Evolutionary conservation across 1,284 basidiomycete genomes (phyloP), one percentile per base, ranked within the genome.

Genomic region (Gomphus bonarii): DNA sequence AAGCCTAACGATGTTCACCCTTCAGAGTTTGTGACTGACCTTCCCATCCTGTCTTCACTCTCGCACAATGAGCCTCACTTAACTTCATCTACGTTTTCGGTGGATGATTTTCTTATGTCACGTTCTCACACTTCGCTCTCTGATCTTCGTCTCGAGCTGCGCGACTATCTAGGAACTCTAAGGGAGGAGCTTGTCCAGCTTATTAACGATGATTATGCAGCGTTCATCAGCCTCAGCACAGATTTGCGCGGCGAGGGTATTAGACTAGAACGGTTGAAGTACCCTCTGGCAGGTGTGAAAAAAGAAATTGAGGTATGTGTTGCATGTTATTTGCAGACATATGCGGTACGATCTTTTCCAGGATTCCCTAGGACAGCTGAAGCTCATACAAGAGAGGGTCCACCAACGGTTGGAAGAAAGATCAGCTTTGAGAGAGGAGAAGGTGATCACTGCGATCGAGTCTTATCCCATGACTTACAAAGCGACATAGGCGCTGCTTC

Each of bases 181-280:
- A 92, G 95, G 66, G 89, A 94, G 67, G 93, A 97, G 68, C 80
- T 99, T 31, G 91, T 97, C 31, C 85, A 84, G 66, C 82, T 98
- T 66, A 97, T 99, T 70, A 97, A 99, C 69, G 88, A 94, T 65
- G 95, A 98, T 71, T 98, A 98, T 69, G 93, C 94, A 69, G 94
- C 94, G 47, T 98, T 98, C 69, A 97, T 99, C 63, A 92, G 89
- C 63, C 76, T 99, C 25, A 95, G 94, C 62, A 94, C 89, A 1
- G 91, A 94, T 63, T 68, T 97, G 61, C 77, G 84, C 60, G 91
- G 88, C 33, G 93, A 97, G 69, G 90, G 89, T 1, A 75, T 75
- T 49, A 76, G 89, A 60, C 68, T 95, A 63, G 77, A 80, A 61
- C 73, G 78, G 55, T 68, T 95, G 55, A 80, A 83, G 64, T 68